A percentile compares a stretch with the other conserved stretches of the same genome.
phyloP scores from a whole-genome alignment of 2,329 filamentous ascomycete genomes.

The Beauveria bassiana region DNA sequence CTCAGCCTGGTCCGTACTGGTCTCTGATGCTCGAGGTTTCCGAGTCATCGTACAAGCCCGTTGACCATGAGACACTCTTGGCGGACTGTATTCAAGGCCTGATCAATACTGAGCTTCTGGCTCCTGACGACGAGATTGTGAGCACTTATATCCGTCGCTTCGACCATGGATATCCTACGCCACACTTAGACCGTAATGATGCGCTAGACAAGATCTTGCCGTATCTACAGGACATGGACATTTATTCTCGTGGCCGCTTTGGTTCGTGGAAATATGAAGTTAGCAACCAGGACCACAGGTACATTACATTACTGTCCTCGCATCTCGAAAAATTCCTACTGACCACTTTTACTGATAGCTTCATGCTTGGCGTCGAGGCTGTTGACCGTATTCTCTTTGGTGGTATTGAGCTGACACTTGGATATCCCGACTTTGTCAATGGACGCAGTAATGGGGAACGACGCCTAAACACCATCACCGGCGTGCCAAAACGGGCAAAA shows the following conservation, averaged over 20 bases:
- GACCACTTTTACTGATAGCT: too few species aligned
- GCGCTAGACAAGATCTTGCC: slow-evolving; percentile 79
- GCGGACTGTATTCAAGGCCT: slow-evolving; percentile 74
- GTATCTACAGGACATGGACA: slow-evolving; percentile 74
- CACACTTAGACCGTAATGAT: slow-evolving; percentile 78
- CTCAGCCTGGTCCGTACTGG: slow-evolving; percentile 81
- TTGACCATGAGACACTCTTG: slow-evolving; percentile 69
- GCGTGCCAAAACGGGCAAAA: too few species aligned
- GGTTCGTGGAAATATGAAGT: slow-evolving; percentile 88
- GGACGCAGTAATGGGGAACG: slow-evolving; percentile 48
- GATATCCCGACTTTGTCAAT: slow-evolving; percentile 97
- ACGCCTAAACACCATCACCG: background rate
- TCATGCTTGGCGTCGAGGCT: slow-evolving; percentile 86
- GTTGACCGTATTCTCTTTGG: slow-evolving; percentile 85
- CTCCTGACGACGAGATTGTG: slow-evolving; percentile 77
- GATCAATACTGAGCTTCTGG: slow-evolving; percentile 89
- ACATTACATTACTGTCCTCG: slow-evolving; percentile 26
- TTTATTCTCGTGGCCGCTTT: slow-evolving; percentile 85
- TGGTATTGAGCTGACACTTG: slow-evolving; percentile 82
- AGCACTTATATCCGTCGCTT: slow-evolving; percentile 91
- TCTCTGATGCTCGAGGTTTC: slow-evolving; percentile 95
- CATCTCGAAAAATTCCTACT: too few species aligned
- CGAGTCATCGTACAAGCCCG: slow-evolving; percentile 83
- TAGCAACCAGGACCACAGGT: slow-evolving; percentile 28
- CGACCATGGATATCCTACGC: slow-evolving; percentile 89